These are phyloP conservation scores for Phellopilus nigrolimitatus DNA, from an alignment of 1,284 basidiomycete genomes.

Conservation along the genomic window DNA sequence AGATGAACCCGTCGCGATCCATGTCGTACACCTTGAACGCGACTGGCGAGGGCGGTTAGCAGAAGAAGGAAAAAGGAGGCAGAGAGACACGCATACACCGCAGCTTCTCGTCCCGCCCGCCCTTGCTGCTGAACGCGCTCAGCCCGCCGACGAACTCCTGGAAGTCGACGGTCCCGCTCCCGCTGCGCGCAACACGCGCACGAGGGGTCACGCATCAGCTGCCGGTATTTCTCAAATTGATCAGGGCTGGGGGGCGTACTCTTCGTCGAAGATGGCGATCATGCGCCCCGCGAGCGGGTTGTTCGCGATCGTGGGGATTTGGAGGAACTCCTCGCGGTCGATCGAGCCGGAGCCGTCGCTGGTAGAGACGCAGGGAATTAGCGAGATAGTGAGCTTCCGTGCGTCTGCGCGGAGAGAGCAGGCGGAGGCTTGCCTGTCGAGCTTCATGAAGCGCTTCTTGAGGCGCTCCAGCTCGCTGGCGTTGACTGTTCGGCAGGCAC, in stretches of 20 bases:
- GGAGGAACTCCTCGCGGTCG: slow-evolving; percentile 97
- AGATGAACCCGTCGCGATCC: slow-evolving; percentile 95
- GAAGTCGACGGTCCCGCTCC: slow-evolving; percentile 97
- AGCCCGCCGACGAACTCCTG: slow-evolving; percentile 98
- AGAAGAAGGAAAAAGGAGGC: background rate
- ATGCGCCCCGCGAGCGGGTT: slow-evolving; percentile 95
- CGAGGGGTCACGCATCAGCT: background rate
- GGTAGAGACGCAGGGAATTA: background rate
- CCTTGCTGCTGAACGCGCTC: slow-evolving; percentile 95
- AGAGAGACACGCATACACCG: slow-evolving; percentile 59
- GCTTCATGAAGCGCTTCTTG: slow-evolving; percentile 99
- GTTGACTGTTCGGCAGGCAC: slow-evolving; percentile 58
- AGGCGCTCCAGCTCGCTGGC: slow-evolving; percentile 87
- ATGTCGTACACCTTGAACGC: slow-evolving; percentile 99
- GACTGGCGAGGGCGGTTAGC: slow-evolving; percentile 44
- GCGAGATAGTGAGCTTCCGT: background rate
- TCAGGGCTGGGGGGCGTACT: slow-evolving; percentile 65
- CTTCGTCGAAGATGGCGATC: slow-evolving; percentile 99
- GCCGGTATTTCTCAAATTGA: background rate
- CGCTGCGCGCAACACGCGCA: too few species aligned
- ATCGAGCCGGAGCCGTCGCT: slow-evolving; percentile 96
- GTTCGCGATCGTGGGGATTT: slow-evolving; percentile 98
- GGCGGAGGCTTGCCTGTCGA: slow-evolving; percentile 66
- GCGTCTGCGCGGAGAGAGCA: background rate
- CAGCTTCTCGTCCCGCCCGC: slow-evolving; percentile 94